Evolutionary conservation across 179 eudicot genomes (phyloP), one percentile per base, ranked within the genome.

Genomic region (Carnegiea gigantea): DNA sequence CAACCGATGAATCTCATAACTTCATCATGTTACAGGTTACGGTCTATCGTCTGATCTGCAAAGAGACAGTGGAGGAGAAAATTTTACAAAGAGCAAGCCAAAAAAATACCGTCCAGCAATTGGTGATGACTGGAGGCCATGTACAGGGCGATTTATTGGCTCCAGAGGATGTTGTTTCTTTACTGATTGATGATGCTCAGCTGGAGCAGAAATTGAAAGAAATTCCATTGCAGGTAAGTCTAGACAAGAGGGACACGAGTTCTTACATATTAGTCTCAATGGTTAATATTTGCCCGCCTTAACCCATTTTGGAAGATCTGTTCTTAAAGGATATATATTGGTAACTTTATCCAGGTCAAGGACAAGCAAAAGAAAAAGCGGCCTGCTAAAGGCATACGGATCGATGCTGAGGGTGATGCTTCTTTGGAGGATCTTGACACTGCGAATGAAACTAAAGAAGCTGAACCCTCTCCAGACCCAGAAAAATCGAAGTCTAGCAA

Each of bases 81-180:
- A 96, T 96, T 79, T 85, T 96, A 85, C 98, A 92, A 83, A 91
- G 99, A 86, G 99, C 99, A 21, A 94, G 93, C 68, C 99, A 96
- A 85, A 96, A 95, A 81, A 96, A 83, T 89, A 94, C 99, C 2
- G 99, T 96, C 30, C 99, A 96, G 86, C 99, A 96, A 86, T 97
- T 96, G 83, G 99, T 96, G 44, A 96, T 96, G 99, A 96, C 99
- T 33, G 99, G 99, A 24, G 99, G 99, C 43, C 99, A 96, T 87
- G 98, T 96, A 77, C 99, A 96, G 89, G 99, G 99, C 75, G 99
- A 96, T 82, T 85, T 92, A 75, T 85, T 94, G 89, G 98, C 96
- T 65, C 98, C 99, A 23, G 99, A 94, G 83, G 99, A 96, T 84
- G 99, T 96, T 60, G 93, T 96, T 70, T 96, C 99, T 54, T 88